Conservation (phyloP, 352 stramenopile genomes). For the Phytophthora foliorum region DNA sequence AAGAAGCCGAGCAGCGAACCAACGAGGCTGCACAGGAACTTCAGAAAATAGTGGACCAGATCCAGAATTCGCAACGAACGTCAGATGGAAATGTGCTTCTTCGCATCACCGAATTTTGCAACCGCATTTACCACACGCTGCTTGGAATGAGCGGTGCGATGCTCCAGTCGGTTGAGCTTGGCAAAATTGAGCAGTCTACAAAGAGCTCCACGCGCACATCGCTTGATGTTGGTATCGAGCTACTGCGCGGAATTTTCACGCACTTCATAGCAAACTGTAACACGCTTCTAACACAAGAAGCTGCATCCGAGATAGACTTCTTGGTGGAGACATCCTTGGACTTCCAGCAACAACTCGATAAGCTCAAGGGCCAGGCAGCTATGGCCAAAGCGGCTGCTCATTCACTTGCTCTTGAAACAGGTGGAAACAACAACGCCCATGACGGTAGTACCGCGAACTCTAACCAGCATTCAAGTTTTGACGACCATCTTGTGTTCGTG, state of each 20-base stretch:
- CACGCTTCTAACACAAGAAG: conserved; percentile 19
- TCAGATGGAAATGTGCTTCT: conserved; percentile 30
- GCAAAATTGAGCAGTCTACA: conserved; percentile 25
- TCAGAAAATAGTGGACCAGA: conserved; percentile 39
- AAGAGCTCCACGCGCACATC: conserved; percentile 24
- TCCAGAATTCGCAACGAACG: conserved; percentile 32
- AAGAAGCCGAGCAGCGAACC: conserved; percentile 54
- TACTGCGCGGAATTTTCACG: conserved; percentile 50
- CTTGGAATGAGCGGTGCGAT: conserved; percentile 58
- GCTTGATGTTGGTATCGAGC: conserved; percentile 49
- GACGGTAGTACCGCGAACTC: neutral
- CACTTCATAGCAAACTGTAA: conserved; percentile 47
- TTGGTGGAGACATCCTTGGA: conserved; percentile 44
- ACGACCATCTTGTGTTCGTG: conserved; percentile 49
- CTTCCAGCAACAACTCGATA: conserved; percentile 59
- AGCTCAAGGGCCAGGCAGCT: conserved; percentile 61
- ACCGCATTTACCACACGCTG: conserved; percentile 62
- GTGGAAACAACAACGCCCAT: conserved; percentile 19
- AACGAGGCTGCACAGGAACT: conserved; percentile 52
- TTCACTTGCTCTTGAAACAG: conserved; percentile 6
- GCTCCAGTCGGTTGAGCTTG: conserved; percentile 56
- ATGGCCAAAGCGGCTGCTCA: conserved; percentile 37
- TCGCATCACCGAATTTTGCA: conserved; percentile 41
- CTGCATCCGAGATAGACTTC: conserved; percentile 26
- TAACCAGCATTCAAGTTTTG: conserved; percentile 44